Percentiles rank a stretch among this genome's conserved stretches.
phyloP scores from a whole-genome alignment of 176 grass and related monocot species.

The Triticum dicoccoides region DNA sequence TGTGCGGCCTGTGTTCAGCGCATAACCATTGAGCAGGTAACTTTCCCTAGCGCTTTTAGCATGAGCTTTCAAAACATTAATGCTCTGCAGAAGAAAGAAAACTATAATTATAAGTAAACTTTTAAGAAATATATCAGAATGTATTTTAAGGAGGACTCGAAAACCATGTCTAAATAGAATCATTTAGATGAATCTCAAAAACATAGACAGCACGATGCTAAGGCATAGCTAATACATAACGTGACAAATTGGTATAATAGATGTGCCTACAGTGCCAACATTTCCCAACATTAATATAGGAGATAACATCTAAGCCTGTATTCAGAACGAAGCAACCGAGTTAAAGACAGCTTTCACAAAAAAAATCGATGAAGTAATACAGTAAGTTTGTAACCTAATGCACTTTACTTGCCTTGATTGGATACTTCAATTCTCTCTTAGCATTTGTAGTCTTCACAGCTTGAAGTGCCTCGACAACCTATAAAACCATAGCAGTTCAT shows the following conservation, averaged over 20 bases:
- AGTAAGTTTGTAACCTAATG: not conserved
- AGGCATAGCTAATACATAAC: not conserved
- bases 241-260: not conserved
- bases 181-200: not conserved
- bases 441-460: slow-evolving; percentile 84
- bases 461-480: slow-evolving; percentile 96
- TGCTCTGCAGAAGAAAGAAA: slow-evolving; percentile 52
- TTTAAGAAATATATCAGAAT: not conserved
- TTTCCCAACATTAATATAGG: not conserved
- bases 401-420: slow-evolving; percentile 70
- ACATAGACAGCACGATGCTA: not conserved
- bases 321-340: not conserved
- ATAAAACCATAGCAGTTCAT: slow-evolving; percentile 20
- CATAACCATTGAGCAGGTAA: slow-evolving; percentile 86
- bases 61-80: slow-evolving; percentile 97
- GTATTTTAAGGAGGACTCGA: not conserved
- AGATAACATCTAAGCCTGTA: not conserved
- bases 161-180: not conserved
- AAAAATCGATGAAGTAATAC: not conserved
- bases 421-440: slow-evolving; percentile 87
- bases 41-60: slow-evolving; percentile 77
- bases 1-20: slow-evolving; percentile 78
- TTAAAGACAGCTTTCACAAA: not conserved
- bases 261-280: not conserved
- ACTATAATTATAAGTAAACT: not conserved